Evolutionary conservation across 106 monocot genomes (phyloP), one percentile per base, ranked within the genome.

Genomic region (Allium sativum): DNA sequence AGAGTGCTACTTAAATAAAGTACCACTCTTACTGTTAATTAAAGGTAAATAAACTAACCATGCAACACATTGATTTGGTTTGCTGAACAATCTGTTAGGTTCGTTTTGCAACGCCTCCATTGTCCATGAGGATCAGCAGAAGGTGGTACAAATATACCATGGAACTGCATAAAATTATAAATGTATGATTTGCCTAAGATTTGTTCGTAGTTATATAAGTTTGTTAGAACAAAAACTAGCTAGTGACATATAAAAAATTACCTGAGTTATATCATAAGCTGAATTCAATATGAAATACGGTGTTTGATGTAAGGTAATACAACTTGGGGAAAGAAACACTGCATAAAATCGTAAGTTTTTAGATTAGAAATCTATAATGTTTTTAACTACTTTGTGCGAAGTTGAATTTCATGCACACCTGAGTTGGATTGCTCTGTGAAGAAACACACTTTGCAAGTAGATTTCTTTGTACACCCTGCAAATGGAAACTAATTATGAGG

Each of bases 291-390:
- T 74, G 48, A 96, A 96, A 65, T 82, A 96, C 18, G 96, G 96
- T 40, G 71, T 52, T 55, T 63, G 62, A 96, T 87, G 55, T 70
- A 75, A 18, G 73, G 21, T 65, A 88, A 51, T 56, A 63, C 71
- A 57, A 87, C 65, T 48, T 96, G 87, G 4, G 96, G 96, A 68
- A 96, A 96, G 77, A 96, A 82, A 56, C 96, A 96, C 96, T 96
- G 87, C 72, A 66, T 43, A 42, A 54, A 47, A 51, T 1, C 2
- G 46, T 67, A 19, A 46, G n/a, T 44, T 58, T 68, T 16, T 54
- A 22, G 15, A 56, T 47, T 40, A 55, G 21, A 52, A 47, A 17
- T 21, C 31, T 31, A 0, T 31, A 13, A 40, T 0, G 52, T 42
- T 21, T n/a, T 7, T 42, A 59, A 61, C 47, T 45, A 12, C 8